Base-by-base conservation (phyloP, 169 alveolate species). In the Cryptosporidium sp. region DNA sequence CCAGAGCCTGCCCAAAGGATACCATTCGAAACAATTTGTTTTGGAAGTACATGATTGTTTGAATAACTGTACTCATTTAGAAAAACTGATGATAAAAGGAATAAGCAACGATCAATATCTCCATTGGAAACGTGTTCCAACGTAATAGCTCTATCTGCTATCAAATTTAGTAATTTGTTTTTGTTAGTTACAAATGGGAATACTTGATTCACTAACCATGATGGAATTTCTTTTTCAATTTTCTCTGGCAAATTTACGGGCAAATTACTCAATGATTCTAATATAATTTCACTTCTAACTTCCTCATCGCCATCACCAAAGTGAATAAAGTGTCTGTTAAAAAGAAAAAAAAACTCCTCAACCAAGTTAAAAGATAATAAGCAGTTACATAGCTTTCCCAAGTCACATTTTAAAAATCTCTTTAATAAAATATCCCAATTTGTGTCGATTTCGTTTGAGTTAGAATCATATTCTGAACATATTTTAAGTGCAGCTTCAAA, bases 1-100 rank as follows among this genome's bases (percentile, higher is more conserved):
- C 89, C 89, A 44, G 80, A 80, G 2, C 89, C 89, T 39, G 89
- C 89, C 89, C 89, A 80, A 62, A 80, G 51, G 37, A 80, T 80
- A 5, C 89, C 89, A 80, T 80, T 80, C 8, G 60, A 42, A 23
- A 80, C 89, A 61, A 80, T 65, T 80, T 62, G 89, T 80, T 58
- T 80, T 16, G 89, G 89, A 3, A 80, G 68, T 18, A 51, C 18
- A 8, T 29, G 80, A 45, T 42, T 60, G 33, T 80, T 60, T 1
- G 31, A 12, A 53, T 26, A 10, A 14, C 68, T 58, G 84, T 44
- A 69, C n/a, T 53, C 56, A 56, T 73, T 62, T 62, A 60, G 31
- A 33, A 62, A 80, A 45, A 80, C 51, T 0, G 69, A 80, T 26
- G 89, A 62, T 26, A 80, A 65, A 8, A 80, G 68, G n/a, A 42